A percentile compares a stretch with the other conserved stretches of the same genome.
Conservation (phyloP, 164 flowering plant species). For the Buxus sempervirens region DNA sequence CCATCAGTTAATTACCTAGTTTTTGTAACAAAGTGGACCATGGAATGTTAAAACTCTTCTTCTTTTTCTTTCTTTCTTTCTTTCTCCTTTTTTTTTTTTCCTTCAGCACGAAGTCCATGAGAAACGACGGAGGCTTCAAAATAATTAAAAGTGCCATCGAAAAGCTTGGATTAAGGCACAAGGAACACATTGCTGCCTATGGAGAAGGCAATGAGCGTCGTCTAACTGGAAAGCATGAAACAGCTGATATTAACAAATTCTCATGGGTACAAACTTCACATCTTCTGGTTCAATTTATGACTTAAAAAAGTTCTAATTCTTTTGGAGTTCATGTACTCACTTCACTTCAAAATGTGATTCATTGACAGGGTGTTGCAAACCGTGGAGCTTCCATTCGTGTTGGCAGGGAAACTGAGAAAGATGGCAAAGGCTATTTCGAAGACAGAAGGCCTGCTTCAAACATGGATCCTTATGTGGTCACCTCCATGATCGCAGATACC, state of each 20-base stretch:
- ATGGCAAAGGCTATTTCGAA: slow-evolving; percentile 47
- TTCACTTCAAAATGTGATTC: neutral
- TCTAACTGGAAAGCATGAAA: slow-evolving; percentile 30
- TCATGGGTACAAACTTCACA: slow-evolving; percentile 21
- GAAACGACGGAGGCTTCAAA: slow-evolving; percentile 27
- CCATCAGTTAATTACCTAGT: neutral
- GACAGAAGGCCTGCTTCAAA: slow-evolving; percentile 55
- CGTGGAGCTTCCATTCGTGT: slow-evolving; percentile 44
- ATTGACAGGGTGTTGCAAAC: slow-evolving; percentile 38
- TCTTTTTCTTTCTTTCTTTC: neutral
- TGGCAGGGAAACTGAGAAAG: slow-evolving; percentile 41
- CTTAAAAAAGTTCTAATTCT: neutral
- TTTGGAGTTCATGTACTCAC: too few relatives aligned
- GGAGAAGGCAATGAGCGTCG: slow-evolving; percentile 32
- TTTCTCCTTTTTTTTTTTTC: neutral
- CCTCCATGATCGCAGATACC: slow-evolving; percentile 52
- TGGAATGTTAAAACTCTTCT: too few relatives aligned
- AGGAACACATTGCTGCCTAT: slow-evolving; percentile 33
- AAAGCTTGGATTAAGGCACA: slow-evolving; percentile 25
- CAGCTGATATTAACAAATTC: slow-evolving; percentile 27
- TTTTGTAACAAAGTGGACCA: neutral
- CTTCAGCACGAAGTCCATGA: slow-evolving; percentile 29
- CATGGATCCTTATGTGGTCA: slow-evolving; percentile 49
- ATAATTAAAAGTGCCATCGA: slow-evolving; percentile 30
- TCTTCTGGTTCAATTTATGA: neutral